Base-by-base conservation (phyloP, 805 yeast genomes). In the Spathaspora gorwiae region DNA sequence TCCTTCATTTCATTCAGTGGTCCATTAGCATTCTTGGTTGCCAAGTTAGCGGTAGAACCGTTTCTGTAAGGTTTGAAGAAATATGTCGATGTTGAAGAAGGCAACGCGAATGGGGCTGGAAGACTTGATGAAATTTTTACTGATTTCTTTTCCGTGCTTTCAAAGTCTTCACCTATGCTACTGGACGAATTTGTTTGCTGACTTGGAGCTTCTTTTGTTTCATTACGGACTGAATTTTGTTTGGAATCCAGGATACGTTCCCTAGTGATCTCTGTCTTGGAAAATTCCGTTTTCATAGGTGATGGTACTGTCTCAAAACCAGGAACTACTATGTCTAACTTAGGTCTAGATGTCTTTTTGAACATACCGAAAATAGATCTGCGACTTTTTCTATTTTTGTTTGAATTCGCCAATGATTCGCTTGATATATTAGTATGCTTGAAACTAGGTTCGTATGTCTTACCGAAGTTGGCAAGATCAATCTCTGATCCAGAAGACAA, bases 41-140 rank as follows among this genome's bases (percentile, higher is more conserved):
- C 5, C 24, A 19, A 19, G 8, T 11, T 48, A 5, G 49, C 40
- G 6, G 47, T 30, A 3, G 57, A 48, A 8, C 41, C 51, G 37
- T 54, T 51, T 13, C 32, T 9, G 12, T 33, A 34, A 2, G 29
- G 29, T 43, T 66, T 69, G 56, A 70, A 70, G 50, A 68, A 71
- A 41, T 66, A 59, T 27, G 60, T 62, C 0, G 75, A 68, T 0
- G 74, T 66, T 12, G 75, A 70, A 5, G 72, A 64, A 1, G 76
- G 76, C 50, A 70, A 59, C n/a, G 75, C 75, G 57, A 71, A 71
- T 7, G 76, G 70, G 41, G 65, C 60, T 7, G 72, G 71, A 19
- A 62, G 45, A 6, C 40, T 26, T 19, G 50, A 47, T 7, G 32
- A 15, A 9, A 41, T 19, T 33, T 40, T 33, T 30, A 9, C 7